A percentile compares a stretch with the other conserved stretches of the same genome.
phyloP scores from a whole-genome alignment of 495 filamentous ascomycete genomes.

The Aspergillus hancockii region DNA sequence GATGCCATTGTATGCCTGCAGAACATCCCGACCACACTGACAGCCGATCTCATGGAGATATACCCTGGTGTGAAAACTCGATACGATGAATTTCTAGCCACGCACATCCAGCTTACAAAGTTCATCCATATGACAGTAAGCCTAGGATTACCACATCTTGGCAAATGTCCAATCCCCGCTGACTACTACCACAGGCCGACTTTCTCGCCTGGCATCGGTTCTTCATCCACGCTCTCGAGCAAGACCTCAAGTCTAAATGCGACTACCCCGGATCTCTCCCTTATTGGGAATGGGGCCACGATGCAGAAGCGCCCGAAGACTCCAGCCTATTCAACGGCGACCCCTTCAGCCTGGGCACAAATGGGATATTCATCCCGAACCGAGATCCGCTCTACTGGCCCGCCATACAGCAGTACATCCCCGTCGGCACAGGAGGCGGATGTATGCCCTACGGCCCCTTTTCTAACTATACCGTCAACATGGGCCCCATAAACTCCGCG shows the following conservation, averaged over 20 bases:
- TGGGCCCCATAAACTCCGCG: constrained; percentile 4
- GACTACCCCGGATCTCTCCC: constrained; percentile 10
- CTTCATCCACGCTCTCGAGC: constrained; percentile 11
- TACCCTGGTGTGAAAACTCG: neutral
- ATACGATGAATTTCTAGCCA: neutral
- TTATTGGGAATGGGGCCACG: constrained; percentile 14
- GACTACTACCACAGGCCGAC: neutral
- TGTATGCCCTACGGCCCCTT: constrained; percentile 9
- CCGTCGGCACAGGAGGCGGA: constrained; percentile 7
- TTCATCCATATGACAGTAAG: neutral
- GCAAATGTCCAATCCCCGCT: neutral
- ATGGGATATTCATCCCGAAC: neutral
- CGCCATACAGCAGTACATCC: neutral
- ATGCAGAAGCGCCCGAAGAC: neutral
- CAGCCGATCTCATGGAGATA: neutral
- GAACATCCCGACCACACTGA: neutral
- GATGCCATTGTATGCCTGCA: neutral
- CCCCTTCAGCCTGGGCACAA: constrained; percentile 2
- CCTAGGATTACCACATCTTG: neutral
- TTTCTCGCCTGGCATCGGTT: constrained; percentile 15
- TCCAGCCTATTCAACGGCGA: constrained; percentile 8
- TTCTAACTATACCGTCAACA: constrained; percentile 2
- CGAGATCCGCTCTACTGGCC: constrained; percentile 3
- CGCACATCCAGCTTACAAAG: neutral
- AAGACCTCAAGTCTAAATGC: constrained; percentile 3